Conservation (phyloP, 371 early-diverging fungal genomes). For the Massospora cicadina region DNA sequence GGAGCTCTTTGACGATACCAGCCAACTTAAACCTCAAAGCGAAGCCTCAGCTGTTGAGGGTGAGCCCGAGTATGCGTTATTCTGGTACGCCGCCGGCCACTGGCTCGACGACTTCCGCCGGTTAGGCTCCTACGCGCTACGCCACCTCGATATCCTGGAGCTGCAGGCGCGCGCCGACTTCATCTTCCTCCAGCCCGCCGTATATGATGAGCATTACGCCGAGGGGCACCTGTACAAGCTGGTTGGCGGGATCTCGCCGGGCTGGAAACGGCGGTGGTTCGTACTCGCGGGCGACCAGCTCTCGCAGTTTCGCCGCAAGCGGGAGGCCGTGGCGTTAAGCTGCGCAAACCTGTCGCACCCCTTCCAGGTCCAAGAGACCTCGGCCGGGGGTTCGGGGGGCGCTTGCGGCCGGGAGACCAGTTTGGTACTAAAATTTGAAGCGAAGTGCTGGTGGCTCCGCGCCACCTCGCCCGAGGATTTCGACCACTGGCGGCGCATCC, state of each 20-base stretch:
- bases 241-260: not conserved
- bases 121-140: conserved; percentile 1
- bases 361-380: conserved; percentile 9
- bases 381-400: not conserved
- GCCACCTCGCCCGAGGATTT: not conserved
- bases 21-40: not conserved
- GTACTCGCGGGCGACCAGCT: not conserved
- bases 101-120: conserved; percentile 8
- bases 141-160: not conserved
- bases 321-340: not conserved
- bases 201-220: conserved; percentile 8
- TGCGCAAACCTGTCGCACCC: conserved; percentile 1
- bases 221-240: conserved; percentile 8
- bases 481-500: conserved; percentile 8
- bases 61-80: not conserved
- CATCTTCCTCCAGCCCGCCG: not conserved
- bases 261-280: conserved; percentile 7
- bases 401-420: not conserved
- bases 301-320: not conserved
- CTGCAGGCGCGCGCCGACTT: not conserved
- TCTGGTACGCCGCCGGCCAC: conserved; percentile 8
- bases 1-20: not conserved
- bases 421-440: not conserved
- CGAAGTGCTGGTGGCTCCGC: conserved; percentile 8
- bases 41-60: not conserved